Conservation (phyloP, 2,329 filamentous ascomycete genomes). For the Botrytis fragariae region DNA sequence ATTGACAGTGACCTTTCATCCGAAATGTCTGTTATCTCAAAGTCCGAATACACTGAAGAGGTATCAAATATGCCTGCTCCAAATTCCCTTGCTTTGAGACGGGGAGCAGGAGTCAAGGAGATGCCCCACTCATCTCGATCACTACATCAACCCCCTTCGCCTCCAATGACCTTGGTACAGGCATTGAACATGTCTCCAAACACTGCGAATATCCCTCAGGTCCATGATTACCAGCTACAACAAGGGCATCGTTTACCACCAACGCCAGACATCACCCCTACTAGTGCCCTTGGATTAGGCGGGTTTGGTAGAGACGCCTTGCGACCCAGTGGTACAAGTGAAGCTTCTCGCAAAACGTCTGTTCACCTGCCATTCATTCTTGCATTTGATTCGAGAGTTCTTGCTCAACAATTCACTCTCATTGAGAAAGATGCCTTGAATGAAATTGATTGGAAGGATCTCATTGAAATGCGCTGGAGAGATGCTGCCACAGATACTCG, state of each 20-base stretch:
- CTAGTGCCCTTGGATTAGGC: slow-evolving; percentile 20
- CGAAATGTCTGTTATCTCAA: slow-evolving; percentile 52
- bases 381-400: slow-evolving; percentile 73
- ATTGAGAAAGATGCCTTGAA: slow-evolving; percentile 84
- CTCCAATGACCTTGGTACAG: slow-evolving; percentile 49
- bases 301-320: slow-evolving; percentile 28
- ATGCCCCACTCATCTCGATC: slow-evolving; percentile 32
- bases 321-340: slow-evolving; percentile 30
- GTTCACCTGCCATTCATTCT: slow-evolving; percentile 75
- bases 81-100: slow-evolving; percentile 38
- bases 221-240: slow-evolving; percentile 34
- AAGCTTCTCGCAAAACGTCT: slow-evolving; percentile 36
- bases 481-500: slow-evolving; percentile 63
- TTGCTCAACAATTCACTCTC: slow-evolving; percentile 80
- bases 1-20: slow-evolving; percentile 55
- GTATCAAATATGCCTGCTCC: slow-evolving; percentile 36
- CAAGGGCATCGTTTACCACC: slow-evolving; percentile 30
- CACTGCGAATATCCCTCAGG: slow-evolving; percentile 40
- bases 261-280: slow-evolving; percentile 38
- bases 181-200: slow-evolving; percentile 47
- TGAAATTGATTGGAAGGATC: slow-evolving; percentile 84
- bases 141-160: slow-evolving; percentile 42
- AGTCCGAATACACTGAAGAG: slow-evolving; percentile 36
- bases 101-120: slow-evolving; percentile 33
- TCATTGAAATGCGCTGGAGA: slow-evolving; percentile 82